Conservation (phyloP, 768 basidiomycete genomes). For the Hortiboletus flavorubellus region DNA sequence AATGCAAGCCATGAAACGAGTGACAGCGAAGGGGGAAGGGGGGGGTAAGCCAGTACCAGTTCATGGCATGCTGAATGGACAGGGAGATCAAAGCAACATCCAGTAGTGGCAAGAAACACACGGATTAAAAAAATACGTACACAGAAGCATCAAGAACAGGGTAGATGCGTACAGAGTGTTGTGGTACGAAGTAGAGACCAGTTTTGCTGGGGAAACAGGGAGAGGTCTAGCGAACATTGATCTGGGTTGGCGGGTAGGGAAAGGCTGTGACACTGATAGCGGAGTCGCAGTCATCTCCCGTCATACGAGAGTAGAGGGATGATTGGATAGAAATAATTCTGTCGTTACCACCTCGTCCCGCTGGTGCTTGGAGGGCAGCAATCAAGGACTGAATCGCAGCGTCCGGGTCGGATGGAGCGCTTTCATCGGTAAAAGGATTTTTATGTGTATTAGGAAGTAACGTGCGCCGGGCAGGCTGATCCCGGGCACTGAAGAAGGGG, state of each 20-base stretch:
- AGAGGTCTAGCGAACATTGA: conserved; percentile 8
- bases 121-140: conserved; percentile 13
- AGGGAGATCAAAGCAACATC: conserved; percentile 4
- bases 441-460: conserved; percentile 11
- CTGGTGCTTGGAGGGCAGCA: conserved; percentile 56
- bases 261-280: conserved; percentile 26
- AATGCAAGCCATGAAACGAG: conserved; percentile 15
- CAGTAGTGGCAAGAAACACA: conserved; percentile 5
- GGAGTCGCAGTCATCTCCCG: conserved; percentile 26
- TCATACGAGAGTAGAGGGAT: conserved; percentile 35
- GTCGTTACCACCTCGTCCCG: conserved; percentile 44
- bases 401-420: conserved; percentile 22
- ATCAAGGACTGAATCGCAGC: conserved; percentile 59
- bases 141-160: conserved; percentile 11
- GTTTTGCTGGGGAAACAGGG: background rate
- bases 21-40: background rate
- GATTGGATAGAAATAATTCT: conserved; percentile 60
- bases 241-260: conserved; percentile 29
- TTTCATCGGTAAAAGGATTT: conserved; percentile 45
- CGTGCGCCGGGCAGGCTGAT: conserved; percentile 29
- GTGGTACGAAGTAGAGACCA: background rate
- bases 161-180: conserved; percentile 5
- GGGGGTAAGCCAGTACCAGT: conserved; percentile 14
- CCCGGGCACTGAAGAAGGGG: conserved; percentile 42
- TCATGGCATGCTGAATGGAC: conserved; percentile 11